These are phyloP conservation scores for Wallacemonas sp. DNA, from an alignment of 208 protist species.

Conservation along the genomic window DNA sequence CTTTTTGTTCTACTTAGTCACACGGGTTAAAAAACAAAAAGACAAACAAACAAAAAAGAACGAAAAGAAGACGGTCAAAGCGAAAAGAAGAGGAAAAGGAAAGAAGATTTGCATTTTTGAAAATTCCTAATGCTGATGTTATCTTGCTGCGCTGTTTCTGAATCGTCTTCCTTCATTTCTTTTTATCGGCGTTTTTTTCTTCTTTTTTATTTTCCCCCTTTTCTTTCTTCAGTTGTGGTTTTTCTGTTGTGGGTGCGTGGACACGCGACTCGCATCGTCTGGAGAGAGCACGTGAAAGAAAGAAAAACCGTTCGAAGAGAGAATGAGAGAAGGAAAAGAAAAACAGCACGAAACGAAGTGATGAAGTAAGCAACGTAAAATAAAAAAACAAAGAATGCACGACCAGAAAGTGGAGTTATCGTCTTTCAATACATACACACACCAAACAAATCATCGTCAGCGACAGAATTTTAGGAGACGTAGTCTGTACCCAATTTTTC, in stretches of 20 bases:
- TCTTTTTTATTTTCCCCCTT: slow-evolving; percentile 19
- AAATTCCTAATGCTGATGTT: too few relatives aligned
- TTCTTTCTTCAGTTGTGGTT: slow-evolving; percentile 20
- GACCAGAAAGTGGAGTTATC: too few relatives aligned
- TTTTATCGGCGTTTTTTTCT: neutral
- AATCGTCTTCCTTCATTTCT: slow-evolving; percentile 14
- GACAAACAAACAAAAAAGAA: too few relatives aligned
- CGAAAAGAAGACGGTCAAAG: too few relatives aligned
- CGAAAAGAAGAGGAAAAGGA: slow-evolving; percentile 14
- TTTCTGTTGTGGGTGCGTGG: too few relatives aligned
- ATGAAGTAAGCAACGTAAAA: neutral
- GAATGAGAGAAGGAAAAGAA: neutral
- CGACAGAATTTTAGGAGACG: too few relatives aligned
- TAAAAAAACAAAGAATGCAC: slow-evolving; percentile 15
- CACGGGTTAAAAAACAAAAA: neutral
- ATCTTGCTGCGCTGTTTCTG: neutral
- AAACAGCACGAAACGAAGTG: slow-evolving; percentile 2
- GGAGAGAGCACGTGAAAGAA: too few relatives aligned
- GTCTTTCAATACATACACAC: too few relatives aligned
- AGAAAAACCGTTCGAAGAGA: too few relatives aligned
- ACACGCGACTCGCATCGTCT: too few relatives aligned
- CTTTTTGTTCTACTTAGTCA: neutral
- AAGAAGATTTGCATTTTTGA: too few relatives aligned
- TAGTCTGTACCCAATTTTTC: slow-evolving; percentile 3
- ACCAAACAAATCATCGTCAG: too few relatives aligned